A percentile compares a stretch with the other conserved stretches of the same genome.
phyloP scores from a whole-genome alignment of 768 basidiomycete genomes.

The Mycena rosella region DNA sequence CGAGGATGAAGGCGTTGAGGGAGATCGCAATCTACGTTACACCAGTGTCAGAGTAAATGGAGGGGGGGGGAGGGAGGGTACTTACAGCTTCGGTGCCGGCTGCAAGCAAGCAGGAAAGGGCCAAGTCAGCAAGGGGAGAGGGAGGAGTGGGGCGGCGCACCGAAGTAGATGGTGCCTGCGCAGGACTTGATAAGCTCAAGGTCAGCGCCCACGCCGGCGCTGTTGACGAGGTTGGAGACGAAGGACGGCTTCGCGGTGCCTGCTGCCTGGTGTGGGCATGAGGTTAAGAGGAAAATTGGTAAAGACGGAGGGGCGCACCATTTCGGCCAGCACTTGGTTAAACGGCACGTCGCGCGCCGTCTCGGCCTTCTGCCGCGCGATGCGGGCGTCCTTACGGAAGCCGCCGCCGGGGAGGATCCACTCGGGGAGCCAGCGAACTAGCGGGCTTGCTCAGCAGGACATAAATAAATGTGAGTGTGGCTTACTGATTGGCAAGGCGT shows the following conservation, averaged over 20 bases:
- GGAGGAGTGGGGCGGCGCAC: not conserved
- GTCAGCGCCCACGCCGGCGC: not conserved
- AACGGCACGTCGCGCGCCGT: not conserved
- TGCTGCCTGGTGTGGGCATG: not conserved
- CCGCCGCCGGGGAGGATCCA: not conserved
- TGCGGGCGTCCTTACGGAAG: not conserved
- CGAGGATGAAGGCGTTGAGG: not conserved
- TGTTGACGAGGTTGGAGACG: slow-evolving; percentile 34
- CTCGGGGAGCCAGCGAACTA: not conserved
- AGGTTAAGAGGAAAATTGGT: too few relatives aligned
- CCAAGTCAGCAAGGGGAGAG: too few relatives aligned
- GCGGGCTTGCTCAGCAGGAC: not conserved
- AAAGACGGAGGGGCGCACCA: not conserved
- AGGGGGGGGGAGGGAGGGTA: not conserved
- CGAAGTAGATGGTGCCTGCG: not conserved
- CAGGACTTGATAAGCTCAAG: not conserved
- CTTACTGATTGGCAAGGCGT: slow-evolving; percentile 38
- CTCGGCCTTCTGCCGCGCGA: not conserved
- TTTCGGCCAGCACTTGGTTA: not conserved
- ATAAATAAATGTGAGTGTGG: too few relatives aligned
- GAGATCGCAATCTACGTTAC: not conserved
- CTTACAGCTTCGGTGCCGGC: not conserved
- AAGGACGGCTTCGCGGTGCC: slow-evolving; percentile 36
- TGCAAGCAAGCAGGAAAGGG: not conserved
- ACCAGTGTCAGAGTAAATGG: not conserved